phyloP scores from a whole-genome alignment of 441 rosid genomes.

The Populus hybrid region DNA sequence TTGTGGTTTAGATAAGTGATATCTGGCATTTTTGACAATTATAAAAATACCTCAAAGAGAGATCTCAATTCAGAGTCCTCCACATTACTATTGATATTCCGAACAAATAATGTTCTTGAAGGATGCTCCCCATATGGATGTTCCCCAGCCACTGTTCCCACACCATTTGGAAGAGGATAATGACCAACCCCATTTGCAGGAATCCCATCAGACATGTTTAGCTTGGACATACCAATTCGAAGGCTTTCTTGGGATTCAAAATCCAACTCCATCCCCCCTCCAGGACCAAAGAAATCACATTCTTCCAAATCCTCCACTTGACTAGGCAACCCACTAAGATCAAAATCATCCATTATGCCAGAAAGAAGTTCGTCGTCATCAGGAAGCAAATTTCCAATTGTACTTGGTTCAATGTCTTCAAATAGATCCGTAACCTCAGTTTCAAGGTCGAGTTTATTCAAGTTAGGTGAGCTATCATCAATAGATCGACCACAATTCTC shows the following conservation, averaged over 20 bases:
- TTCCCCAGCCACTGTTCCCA: conserved; percentile 84
- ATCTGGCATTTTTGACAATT: neutral
- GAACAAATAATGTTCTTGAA: conserved; percentile 94
- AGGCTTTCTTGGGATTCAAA: conserved; percentile 53
- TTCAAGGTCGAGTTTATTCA: conserved; percentile 35
- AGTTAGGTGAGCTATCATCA: conserved; percentile 44
- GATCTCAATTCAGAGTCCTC: conserved; percentile 82
- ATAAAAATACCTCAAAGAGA: conserved; percentile 78
- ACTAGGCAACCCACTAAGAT: conserved; percentile 61
- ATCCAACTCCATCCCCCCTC: conserved; percentile 98
- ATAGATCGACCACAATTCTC: conserved; percentile 38
- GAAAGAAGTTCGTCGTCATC: conserved; percentile 90
- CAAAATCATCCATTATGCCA: conserved; percentile 84
- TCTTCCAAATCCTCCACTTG: conserved; percentile 85
- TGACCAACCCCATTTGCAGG: conserved; percentile 61
- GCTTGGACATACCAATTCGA: conserved; percentile 56
- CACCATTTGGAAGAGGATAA: conserved; percentile 61
- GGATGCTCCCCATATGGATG: conserved; percentile 99
- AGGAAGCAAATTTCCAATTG: conserved; percentile 73
- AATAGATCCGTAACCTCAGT: conserved; percentile 38
- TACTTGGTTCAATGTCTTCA: conserved; percentile 42
- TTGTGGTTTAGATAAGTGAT: neutral
- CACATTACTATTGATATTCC: conserved; percentile 95
- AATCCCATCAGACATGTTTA: conserved; percentile 58
- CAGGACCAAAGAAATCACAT: conserved; percentile 82